These are phyloP conservation scores for Penicillium lagena DNA, from an alignment of 495 filamentous ascomycete species.

Conservation along the genomic window DNA sequence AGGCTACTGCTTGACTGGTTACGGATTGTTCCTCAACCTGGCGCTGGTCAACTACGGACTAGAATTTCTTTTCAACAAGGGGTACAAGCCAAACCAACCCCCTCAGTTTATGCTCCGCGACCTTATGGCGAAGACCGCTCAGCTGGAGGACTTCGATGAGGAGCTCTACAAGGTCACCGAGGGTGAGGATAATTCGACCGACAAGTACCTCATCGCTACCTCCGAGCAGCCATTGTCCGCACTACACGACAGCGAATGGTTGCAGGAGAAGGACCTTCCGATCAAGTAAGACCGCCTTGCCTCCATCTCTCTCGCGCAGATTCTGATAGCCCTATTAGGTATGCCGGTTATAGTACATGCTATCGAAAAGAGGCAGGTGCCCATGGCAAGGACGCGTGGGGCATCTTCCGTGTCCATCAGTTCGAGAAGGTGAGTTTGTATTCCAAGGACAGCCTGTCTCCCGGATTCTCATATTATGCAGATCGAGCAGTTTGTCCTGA, in stretches of 20 bases:
- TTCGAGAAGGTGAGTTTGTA: slow-evolving; percentile 73
- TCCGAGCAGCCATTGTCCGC: slow-evolving; percentile 93
- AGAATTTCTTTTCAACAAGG: slow-evolving; percentile 69
- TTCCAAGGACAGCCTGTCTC: neutral
- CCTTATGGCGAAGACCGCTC: slow-evolving; percentile 98
- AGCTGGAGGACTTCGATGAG: slow-evolving; percentile 95
- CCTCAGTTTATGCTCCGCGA: slow-evolving; percentile 95
- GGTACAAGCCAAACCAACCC: slow-evolving; percentile 84
- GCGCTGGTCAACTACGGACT: slow-evolving; percentile 91
- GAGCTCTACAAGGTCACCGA: slow-evolving; percentile 94
- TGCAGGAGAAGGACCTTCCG: slow-evolving; percentile 76
- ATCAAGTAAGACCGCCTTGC: slow-evolving; percentile 52
- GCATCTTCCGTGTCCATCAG: slow-evolving; percentile 96
- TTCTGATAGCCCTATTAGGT: slow-evolving; percentile 32
- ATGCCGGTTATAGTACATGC: slow-evolving; percentile 90
- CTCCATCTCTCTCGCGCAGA: no score
- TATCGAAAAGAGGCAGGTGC: slow-evolving; percentile 91
- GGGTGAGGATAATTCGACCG: slow-evolving; percentile 67
- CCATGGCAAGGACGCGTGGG: slow-evolving; percentile 95
- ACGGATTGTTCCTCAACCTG: slow-evolving; percentile 90
- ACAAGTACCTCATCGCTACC: slow-evolving; percentile 97
- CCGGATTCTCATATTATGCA: slow-evolving; percentile 18
- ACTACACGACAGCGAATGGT: slow-evolving; percentile 89
- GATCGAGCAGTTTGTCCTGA: slow-evolving; percentile 92
- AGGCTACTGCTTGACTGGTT: slow-evolving; percentile 84